Base-by-base conservation (phyloP, 2,329 filamentous ascomycete genomes). In the Trichoderma sp. region DNA sequence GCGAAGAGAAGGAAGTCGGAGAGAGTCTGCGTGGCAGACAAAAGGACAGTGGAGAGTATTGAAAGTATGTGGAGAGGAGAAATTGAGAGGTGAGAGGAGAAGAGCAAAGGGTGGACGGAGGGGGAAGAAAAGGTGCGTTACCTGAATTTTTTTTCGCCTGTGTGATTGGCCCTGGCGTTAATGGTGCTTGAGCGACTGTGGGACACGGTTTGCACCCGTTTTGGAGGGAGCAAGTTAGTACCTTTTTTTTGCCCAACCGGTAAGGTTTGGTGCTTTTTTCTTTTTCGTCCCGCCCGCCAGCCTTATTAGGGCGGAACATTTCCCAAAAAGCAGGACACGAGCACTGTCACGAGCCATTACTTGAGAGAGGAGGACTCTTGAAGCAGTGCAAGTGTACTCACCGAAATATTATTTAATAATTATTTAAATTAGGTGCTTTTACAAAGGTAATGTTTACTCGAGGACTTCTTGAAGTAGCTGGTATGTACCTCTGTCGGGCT, bases 91-190 rank as follows among this genome's bases (percentile, higher is more conserved):
- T 74, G 69, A 63, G 77, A 79, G 66, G 76, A 77, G 66, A 76
- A 74, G 75, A 76, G 75, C 71, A 74, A 53, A 41, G 38, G 63
- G 50, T 62, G 65, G 65, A 65, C 69, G 67, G 67, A 76, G 63
- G 73, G 69, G 67, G 75, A 45, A 73, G 64, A 75, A 71, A 75
- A 75, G 75, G 75, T 71, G 75, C 66, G 75, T 71, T 67, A 75
- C 75, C 75, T 64, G 75, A 82, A 80, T 83, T 81, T 84, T 85
- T 85, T 84, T 83, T 82, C 77, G 78, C 72, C 76, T 77, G 78
- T 82, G 80, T 85, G 83, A 85, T 85, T 85, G 83, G 80, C 77
- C 77, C 78, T 80, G 67, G 75, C 59, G 75, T 53, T 33, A 69
- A 66, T 60, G 65, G 33, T 66, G 67, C 71, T 72, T 73, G 75